These are phyloP conservation scores for Apostasia ramifera DNA, from an alignment of 106 monocot species.

Conservation along the genomic window DNA sequence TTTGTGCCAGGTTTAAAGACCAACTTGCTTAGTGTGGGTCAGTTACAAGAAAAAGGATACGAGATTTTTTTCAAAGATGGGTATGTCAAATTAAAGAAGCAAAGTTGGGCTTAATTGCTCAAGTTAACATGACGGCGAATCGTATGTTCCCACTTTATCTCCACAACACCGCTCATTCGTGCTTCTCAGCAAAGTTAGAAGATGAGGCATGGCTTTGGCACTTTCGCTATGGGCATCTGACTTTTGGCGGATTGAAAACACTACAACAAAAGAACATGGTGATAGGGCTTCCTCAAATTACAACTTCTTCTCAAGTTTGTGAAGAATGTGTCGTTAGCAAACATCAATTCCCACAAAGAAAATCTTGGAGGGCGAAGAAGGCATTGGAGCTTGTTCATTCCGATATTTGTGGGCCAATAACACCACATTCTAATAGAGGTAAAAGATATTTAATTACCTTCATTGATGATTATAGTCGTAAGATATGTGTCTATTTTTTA, in stretches of 20 bases:
- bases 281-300: background rate
- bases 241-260: background rate
- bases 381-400: background rate
- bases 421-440: slow-evolving; percentile 1
- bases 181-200: background rate
- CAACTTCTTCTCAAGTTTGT: background rate
- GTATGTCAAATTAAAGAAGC: no score
- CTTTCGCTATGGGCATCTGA: slow-evolving; percentile 5
- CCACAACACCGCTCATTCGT: background rate
- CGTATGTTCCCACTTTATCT: slow-evolving; percentile 1
- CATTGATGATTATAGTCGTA: no score
- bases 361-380: background rate
- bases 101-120: slow-evolving; percentile 11
- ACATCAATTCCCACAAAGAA: background rate
- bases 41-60: no score
- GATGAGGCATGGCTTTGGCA: slow-evolving; percentile 1
- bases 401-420: slow-evolving; percentile 8
- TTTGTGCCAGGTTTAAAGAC: no score
- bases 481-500: slow-evolving; percentile 9
- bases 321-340: background rate
- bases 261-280: slow-evolving; percentile 13
- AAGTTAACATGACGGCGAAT: slow-evolving; percentile 9
- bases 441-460: no score
- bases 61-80: no score
- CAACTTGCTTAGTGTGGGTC: no score